phyloP scores from a whole-genome alignment of 768 basidiomycete genomes.

The Leccinellum rugosiceps region DNA sequence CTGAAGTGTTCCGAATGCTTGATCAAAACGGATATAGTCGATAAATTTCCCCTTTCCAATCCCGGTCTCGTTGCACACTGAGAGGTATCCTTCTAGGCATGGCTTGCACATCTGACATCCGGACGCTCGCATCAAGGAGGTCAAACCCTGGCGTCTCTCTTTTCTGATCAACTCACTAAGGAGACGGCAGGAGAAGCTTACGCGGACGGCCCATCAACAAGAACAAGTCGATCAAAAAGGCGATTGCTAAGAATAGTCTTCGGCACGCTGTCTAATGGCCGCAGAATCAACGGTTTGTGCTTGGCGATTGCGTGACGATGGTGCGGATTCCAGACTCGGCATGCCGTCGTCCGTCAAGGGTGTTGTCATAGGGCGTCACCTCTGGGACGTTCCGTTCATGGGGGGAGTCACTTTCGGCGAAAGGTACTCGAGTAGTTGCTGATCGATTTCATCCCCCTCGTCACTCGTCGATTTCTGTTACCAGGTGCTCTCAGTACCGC shows the following conservation, averaged over 20 bases:
- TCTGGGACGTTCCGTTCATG: conserved; percentile 97
- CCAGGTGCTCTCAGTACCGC: conserved; percentile 87
- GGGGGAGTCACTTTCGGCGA: conserved; percentile 84
- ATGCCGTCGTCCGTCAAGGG: conserved; percentile 92
- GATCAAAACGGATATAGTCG: conserved; percentile 74
- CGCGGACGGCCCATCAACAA: conserved; percentile 65
- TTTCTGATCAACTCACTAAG: conserved; percentile 89
- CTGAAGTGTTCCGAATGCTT: conserved; percentile 69
- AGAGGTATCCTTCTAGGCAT: conserved; percentile 54
- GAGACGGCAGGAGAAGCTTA: conserved; percentile 75
- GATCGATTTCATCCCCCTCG: not conserved
- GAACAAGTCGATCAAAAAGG: conserved; percentile 80
- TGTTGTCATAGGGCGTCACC: conserved; percentile 85
- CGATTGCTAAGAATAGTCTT: conserved; percentile 90
- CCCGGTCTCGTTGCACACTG: not conserved
- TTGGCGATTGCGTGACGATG: conserved; percentile 95
- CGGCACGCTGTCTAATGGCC: conserved; percentile 89
- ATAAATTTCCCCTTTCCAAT: conserved; percentile 23
- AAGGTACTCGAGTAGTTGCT: conserved; percentile 43
- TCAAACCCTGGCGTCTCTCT: conserved; percentile 84
- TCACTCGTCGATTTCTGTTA: not conserved
- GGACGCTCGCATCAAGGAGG: conserved; percentile 69
- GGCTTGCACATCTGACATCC: conserved; percentile 60
- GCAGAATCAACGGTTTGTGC: conserved; percentile 80
- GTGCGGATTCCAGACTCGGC: conserved; percentile 89